Base-by-base conservation (phyloP, 2,329 filamentous ascomycete species). In the Gnomoniopsis smithogilvyi region DNA sequence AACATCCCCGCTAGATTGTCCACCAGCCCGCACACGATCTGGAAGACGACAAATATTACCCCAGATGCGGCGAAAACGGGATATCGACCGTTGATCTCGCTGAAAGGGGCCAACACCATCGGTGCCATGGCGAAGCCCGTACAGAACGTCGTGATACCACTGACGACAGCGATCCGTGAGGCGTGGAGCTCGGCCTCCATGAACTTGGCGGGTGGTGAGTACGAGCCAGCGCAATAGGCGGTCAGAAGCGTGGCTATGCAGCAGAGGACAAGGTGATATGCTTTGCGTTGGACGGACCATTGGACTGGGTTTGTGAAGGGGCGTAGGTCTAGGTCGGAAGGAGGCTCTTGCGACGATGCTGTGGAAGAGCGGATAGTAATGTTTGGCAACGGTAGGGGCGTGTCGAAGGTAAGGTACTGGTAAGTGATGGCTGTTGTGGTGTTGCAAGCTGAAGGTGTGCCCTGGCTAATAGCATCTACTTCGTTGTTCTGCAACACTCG, bases 71-170 rank as follows among this genome's bases (percentile, higher is more conserved):
- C 79, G 67, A 96, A 95, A 36, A 96, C 90, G 0, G 92, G 91
- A 57, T 91, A 86, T 2, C 93, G 85, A 3, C 93, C 93, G 72
- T 95, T 92, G 69, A 96, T 88, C 73, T 97, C 93, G 1, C 88
- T 92, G 64, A 96, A 88, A 0, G 93, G 93, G 0, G 93, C 93
- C 0, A 96, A 81, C 1, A 91, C 80, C 92, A 97, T 96, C 0
- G 93, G 93, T 0, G 91, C 89, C 24, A 92, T 72, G 0, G 83
- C 91, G 65, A 96, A 96, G 3, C 93, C 92, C 36, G 81, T 68
- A 49, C 91, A 95, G 72, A 95, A 97, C 0, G 85, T 83, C 0
- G 92, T 96, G 62, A 96, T 90, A 36, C 91, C 91, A 1, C 86
- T 78, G 6, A 89, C 76, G n/a, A 87, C 82, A 1, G 86, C 86